phyloP scores from a whole-genome alignment of 345 rosid genomes.

The Citrus cavaleriei region DNA sequence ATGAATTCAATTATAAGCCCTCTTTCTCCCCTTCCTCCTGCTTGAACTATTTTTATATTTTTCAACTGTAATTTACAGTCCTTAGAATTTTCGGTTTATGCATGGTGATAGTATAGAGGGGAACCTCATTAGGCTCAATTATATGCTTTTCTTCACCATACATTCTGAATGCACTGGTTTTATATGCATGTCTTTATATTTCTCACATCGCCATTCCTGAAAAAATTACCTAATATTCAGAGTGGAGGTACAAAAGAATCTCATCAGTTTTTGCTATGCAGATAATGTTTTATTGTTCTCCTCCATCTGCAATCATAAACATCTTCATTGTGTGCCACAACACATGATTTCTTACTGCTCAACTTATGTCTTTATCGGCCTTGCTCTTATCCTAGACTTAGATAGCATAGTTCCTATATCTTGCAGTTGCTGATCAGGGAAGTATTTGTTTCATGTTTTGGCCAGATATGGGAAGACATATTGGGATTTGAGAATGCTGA shows the following conservation, averaged over 20 bases:
- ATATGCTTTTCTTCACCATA: not conserved
- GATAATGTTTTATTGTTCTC: not conserved
- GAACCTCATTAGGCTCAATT: not conserved
- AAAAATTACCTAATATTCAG: not conserved
- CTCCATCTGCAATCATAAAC: not conserved
- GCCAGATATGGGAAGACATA: slow-evolving; percentile 93
- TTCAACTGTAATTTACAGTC: not conserved
- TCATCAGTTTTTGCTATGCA: not conserved
- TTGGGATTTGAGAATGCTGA: slow-evolving; percentile 92
- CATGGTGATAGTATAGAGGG: not conserved
- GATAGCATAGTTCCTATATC: not conserved
- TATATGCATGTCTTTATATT: not conserved
- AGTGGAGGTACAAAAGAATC: not conserved
- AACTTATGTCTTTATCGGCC: not conserved
- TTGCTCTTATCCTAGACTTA: not conserved
- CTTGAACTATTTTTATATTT: not conserved
- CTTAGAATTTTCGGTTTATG: not conserved
- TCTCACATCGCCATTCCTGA: not conserved
- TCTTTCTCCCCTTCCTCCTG: too few species aligned
- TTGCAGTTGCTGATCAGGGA: not conserved
- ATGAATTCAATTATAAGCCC: too few species aligned
- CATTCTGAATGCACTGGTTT: not conserved
- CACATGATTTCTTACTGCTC: not conserved
- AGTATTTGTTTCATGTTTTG: not conserved
- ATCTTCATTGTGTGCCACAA: not conserved